phyloP scores from a whole-genome alignment of 2,329 filamentous ascomycete species.

The Mycosphaerella sp. region DNA sequence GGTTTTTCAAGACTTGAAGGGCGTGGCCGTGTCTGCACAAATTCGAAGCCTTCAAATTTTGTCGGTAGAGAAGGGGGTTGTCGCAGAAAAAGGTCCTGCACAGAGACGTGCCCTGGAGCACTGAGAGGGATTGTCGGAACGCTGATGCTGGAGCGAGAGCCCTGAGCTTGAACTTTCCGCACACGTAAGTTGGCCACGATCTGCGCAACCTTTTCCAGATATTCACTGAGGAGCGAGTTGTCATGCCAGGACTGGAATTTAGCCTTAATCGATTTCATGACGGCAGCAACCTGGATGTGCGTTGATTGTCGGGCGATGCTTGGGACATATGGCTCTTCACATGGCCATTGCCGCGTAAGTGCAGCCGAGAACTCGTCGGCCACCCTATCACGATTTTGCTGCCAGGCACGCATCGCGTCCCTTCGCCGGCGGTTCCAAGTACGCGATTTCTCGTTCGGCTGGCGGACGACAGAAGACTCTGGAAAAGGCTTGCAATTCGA shows the following conservation, averaged over 20 bases:
- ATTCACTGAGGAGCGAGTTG: constrained; percentile 4
- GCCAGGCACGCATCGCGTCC: background rate
- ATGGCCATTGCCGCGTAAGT: constrained; percentile 2
- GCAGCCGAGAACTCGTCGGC: background rate
- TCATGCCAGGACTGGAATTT: constrained; percentile 5
- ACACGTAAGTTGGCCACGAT: background rate
- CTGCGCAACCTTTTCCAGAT: background rate
- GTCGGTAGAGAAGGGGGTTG: background rate
- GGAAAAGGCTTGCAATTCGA: background rate
- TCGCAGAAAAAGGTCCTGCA: constrained; percentile 1
- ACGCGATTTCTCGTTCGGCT: background rate
- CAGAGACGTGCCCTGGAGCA: constrained; percentile 1
- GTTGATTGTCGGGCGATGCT: background rate
- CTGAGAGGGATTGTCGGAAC: background rate
- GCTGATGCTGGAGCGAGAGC: background rate
- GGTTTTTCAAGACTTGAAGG: background rate
- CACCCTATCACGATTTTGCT: background rate
- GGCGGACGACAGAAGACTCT: background rate
- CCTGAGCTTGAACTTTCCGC: background rate
- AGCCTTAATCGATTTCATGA: background rate
- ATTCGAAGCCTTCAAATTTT: background rate
- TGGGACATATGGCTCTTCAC: background rate
- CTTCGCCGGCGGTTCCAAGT: background rate
- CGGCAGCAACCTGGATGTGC: constrained; percentile 1
- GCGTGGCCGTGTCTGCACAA: background rate